A percentile compares a stretch with the other conserved stretches of the same genome.
Evolutionary conservation across 371 early-diverging fungal species (phyloP).

Genomic region (Sporodiniella umbellata): DNA sequence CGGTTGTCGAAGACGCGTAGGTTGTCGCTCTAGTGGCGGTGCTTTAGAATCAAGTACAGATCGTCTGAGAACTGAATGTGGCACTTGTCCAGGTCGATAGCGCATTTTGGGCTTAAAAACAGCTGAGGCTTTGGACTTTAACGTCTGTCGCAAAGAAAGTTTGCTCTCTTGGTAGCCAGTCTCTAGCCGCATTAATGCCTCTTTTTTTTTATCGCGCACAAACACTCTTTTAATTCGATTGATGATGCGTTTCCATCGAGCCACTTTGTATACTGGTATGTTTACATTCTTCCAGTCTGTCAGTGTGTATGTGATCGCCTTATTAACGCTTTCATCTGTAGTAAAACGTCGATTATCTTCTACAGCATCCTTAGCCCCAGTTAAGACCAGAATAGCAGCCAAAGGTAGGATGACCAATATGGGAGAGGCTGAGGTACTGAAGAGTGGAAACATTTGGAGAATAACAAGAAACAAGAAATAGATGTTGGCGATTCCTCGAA

Average conservation of each 20-base stretch:
- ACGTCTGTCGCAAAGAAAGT: background rate
- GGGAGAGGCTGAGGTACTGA: slow-evolving; percentile 67
- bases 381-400: slow-evolving; percentile 75
- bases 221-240: background rate
- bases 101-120: slow-evolving; percentile 25
- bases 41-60: slow-evolving; percentile 5
- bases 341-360: slow-evolving; percentile 93
- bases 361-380: slow-evolving; percentile 92
- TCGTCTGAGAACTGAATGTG: slow-evolving; percentile 43
- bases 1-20: slow-evolving; percentile 15
- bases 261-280: slow-evolving; percentile 38
- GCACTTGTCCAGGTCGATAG: slow-evolving; percentile 50
- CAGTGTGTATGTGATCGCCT: slow-evolving; percentile 51
- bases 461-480: slow-evolving; percentile 90
- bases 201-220: background rate
- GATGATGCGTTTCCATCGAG: slow-evolving; percentile 26
- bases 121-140: background rate
- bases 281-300: slow-evolving; percentile 59
- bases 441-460: slow-evolving; percentile 77
- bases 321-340: slow-evolving; percentile 78
- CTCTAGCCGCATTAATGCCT: slow-evolving; percentile 2
- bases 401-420: slow-evolving; percentile 85
- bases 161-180: slow-evolving; percentile 2
- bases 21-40: slow-evolving; percentile 4
- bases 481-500: slow-evolving; percentile 88